phyloP scores from a whole-genome alignment of 1,284 basidiomycete genomes.

The Salmacisia buchloeana region DNA sequence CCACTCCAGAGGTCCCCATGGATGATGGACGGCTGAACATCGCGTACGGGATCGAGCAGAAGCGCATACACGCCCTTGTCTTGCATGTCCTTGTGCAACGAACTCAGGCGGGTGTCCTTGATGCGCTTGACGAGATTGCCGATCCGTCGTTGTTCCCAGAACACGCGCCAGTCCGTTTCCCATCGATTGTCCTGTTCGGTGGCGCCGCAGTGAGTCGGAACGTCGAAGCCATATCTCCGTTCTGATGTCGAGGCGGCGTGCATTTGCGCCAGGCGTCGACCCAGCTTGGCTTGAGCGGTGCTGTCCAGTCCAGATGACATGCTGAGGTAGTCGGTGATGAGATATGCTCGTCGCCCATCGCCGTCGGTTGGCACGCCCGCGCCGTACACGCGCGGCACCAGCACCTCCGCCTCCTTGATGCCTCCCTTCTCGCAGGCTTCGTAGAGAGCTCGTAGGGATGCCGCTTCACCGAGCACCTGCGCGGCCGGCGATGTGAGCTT shows the following conservation, averaged over 20 bases:
- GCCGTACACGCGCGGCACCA: constrained; percentile 17
- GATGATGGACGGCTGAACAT: constrained; percentile 66
- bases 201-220: constrained; percentile 18
- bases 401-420: not conserved
- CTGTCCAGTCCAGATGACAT: not conserved
- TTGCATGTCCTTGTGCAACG: constrained; percentile 9
- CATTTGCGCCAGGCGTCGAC: constrained; percentile 15
- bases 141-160: constrained; percentile 18
- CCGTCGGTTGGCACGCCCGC: constrained; percentile 7
- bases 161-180: constrained; percentile 11
- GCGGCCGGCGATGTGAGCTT: not conserved
- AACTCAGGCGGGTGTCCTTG: not conserved
- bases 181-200: constrained; percentile 23
- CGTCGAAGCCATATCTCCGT: constrained; percentile 14
- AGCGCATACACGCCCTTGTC: constrained; percentile 62
- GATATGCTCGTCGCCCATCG: constrained; percentile 13
- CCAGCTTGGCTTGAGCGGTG: constrained; percentile 10
- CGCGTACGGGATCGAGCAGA: constrained; percentile 60
- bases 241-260: not conserved
- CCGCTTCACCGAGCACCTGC: constrained; percentile 13
- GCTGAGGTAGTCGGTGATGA: constrained; percentile 18
- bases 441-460: constrained; percentile 8
- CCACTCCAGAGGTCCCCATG: constrained; percentile 77
- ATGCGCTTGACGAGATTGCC: constrained; percentile 16
- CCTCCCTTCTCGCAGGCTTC: constrained; percentile 8